These are phyloP conservation scores for Saturnispora sekii DNA, from an alignment of 805 yeast genomes.

Conservation along the genomic window DNA sequence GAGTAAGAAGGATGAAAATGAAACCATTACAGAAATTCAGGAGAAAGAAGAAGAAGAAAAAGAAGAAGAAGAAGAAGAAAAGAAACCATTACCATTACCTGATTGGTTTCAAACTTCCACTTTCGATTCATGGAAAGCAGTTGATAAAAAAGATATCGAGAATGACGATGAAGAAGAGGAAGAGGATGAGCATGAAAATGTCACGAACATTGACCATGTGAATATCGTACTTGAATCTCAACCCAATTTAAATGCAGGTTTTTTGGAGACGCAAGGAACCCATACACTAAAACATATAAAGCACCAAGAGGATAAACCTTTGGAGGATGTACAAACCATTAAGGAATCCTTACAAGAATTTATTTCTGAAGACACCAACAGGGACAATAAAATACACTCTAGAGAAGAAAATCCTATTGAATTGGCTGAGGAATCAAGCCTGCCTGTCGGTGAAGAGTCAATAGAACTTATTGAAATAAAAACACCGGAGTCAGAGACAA, in stretches of 20 bases:
- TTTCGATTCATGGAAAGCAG: conserved; percentile 4
- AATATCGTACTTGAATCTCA: background rate
- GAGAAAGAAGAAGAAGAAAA: conserved; percentile 5
- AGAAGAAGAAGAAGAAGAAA: conserved; percentile 15
- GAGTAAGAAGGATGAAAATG: conserved; percentile 1
- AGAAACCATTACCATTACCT: conserved; percentile 22
- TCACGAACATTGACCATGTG: background rate
- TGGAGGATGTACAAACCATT: background rate
- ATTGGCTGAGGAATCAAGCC: background rate
- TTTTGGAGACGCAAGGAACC: too few species aligned
- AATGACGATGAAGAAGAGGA: conserved; percentile 13
- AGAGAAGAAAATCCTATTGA: too few species aligned
- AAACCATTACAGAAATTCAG: background rate
- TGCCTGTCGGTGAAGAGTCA: background rate
- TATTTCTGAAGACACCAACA: too few species aligned
- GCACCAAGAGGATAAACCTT: too few species aligned
- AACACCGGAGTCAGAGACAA: too few species aligned
- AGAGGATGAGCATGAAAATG: background rate
- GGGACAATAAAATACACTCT: too few species aligned
- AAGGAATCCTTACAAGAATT: too few species aligned
- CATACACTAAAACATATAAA: background rate
- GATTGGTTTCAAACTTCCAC: conserved; percentile 27
- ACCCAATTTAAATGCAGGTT: background rate
- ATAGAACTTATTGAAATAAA: background rate
- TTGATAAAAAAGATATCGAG: background rate